These are phyloP conservation scores for Trichoderma sp. DNA, from an alignment of 2,329 filamentous ascomycete species.

Conservation along the genomic window DNA sequence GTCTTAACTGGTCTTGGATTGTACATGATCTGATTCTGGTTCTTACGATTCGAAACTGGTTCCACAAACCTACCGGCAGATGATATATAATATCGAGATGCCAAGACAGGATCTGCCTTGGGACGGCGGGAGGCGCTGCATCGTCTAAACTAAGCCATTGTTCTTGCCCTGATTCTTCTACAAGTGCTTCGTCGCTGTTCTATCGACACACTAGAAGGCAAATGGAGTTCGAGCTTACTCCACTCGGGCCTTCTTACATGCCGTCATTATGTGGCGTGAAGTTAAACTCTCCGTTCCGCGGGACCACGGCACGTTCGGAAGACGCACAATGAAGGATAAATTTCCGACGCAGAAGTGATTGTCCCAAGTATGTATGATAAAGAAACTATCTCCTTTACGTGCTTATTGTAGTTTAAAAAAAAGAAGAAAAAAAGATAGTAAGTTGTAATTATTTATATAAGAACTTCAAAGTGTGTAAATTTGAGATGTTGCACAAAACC, in stretches of 20 bases:
- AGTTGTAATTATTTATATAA: neutral
- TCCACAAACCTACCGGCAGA: neutral
- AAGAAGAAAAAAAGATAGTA: neutral
- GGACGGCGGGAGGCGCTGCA: neutral
- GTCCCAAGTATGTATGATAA: neutral
- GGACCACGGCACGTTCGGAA: neutral
- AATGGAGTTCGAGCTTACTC: neutral
- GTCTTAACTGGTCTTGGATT: neutral
- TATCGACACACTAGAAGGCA: neutral
- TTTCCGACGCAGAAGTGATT: neutral
- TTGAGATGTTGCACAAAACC: neutral
- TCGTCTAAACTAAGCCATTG: neutral
- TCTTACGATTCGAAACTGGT: neutral
- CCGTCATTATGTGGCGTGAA: neutral
- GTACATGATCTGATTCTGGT: neutral
- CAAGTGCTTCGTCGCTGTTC: neutral
- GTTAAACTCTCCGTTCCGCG: neutral
- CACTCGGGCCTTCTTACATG: neutral
- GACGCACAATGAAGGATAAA: neutral
- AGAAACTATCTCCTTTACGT: neutral
- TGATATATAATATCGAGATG: neutral
- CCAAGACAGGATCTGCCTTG: neutral
- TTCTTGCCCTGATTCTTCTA: neutral
- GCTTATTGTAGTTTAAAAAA: neutral
- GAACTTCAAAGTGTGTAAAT: neutral